These are phyloP conservation scores for Fusarium coicis DNA, from an alignment of 2,329 filamentous ascomycete genomes.

Conservation along the genomic window DNA sequence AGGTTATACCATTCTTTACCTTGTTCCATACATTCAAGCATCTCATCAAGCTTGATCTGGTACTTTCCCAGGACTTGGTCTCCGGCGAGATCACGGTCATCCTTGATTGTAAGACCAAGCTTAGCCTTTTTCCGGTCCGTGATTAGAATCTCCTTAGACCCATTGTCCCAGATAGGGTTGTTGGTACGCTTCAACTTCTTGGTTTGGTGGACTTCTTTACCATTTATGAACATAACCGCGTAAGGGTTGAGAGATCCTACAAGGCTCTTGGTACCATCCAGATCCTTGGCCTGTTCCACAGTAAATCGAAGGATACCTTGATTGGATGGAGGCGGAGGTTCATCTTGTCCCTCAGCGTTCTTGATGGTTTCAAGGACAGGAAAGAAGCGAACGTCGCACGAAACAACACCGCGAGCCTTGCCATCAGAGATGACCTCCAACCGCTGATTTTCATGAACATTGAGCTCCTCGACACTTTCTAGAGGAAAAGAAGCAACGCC, in stretches of 20 bases:
- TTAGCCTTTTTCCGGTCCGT: conserved; percentile 92
- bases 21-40: conserved; percentile 89
- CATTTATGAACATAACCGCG: conserved; percentile 86
- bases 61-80: conserved; percentile 92
- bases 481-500: conserved; percentile 87
- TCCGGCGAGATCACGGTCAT: conserved; percentile 85
- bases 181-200: conserved; percentile 97
- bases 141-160: conserved; percentile 92
- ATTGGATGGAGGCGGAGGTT: conserved; percentile 87
- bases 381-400: conserved; percentile 92
- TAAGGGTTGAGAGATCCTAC: conserved; percentile 94
- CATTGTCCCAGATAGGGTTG: conserved; percentile 95
- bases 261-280: conserved; percentile 91
- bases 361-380: conserved; percentile 82
- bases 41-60: conserved; percentile 94
- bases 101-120: conserved; percentile 92
- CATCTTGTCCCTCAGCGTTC: conserved; percentile 78
- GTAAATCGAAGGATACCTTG: conserved; percentile 95
- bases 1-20: conserved; percentile 98
- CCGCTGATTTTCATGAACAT: conserved; percentile 84
- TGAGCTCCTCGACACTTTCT: conserved; percentile 80
- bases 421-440: conserved; percentile 88
- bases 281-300: conserved; percentile 94
- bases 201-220: conserved; percentile 88
- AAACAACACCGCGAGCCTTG: conserved; percentile 82